Evolutionary conservation across 2,329 filamentous ascomycete species (phyloP), one percentile per base, ranked within the genome.

Genomic region (Neofusicoccum sp.): DNA sequence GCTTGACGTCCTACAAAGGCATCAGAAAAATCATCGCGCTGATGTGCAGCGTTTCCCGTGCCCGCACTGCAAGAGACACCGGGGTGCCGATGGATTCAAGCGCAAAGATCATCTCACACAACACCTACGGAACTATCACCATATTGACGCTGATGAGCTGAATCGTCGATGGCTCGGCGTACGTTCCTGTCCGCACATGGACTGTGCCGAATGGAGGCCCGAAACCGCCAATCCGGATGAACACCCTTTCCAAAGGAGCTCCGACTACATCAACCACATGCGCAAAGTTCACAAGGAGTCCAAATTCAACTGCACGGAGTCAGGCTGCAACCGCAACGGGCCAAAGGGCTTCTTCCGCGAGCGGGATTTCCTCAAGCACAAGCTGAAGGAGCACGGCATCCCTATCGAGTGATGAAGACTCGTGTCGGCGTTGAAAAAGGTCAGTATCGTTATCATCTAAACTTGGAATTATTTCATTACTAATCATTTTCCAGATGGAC

Each of bases 21-120:
- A 68, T 41, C 20, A 51, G 34, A 54, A 49, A 8, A 44, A 28
- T 2, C 65, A 68, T 47, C n/a, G 58, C 14, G 20, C 57, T 4
- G 48, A 61, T 41, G 33, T 36, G 11, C 26, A 26, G 26, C 54
- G 65, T 1, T 71, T 68, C 40, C 69, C 70, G 4, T 78, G 75
- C 41, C 58, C 43, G 0, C 68, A 69, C 40, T 76, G 75, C 63
- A 73, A 66, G 48, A 68, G 61, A 14, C 66, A 75, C 51, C 68
- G 67, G n/a, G 73, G 71, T 2, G 62, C 63, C 2, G 57, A 71
- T 5, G 71, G 70, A 1, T 78, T 78, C 59, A 69, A 65, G 28
- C 70, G 75, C n/a, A 67, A 63, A 5, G 75, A 78, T 51, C 75
- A 78, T 57, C 64, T 78, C 0, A 62, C 64, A 3, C 75, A 78